phyloP scores from a whole-genome alignment of 2,329 filamentous ascomycete species.

The Rutstroemia sydowiana region DNA sequence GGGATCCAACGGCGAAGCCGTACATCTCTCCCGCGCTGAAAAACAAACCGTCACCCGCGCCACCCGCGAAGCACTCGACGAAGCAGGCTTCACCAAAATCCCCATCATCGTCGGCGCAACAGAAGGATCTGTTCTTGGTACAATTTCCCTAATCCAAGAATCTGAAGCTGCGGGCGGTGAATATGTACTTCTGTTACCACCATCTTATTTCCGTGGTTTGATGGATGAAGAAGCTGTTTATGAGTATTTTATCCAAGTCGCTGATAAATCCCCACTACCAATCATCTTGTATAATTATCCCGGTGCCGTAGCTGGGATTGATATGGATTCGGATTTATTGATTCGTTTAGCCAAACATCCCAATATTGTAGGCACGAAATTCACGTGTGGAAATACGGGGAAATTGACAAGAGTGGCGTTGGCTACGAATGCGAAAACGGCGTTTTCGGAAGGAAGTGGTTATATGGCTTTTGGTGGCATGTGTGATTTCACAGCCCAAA shows the following conservation, averaged over 20 bases:
- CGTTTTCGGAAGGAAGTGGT: slow-evolving; percentile 48
- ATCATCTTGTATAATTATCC: slow-evolving; percentile 88
- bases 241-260: slow-evolving; percentile 59
- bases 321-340: slow-evolving; percentile 83
- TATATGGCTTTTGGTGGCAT: slow-evolving; percentile 87
- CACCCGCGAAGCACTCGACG: slow-evolving; percentile 74
- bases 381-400: slow-evolving; percentile 85
- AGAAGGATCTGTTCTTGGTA: slow-evolving; percentile 73
- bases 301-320: slow-evolving; percentile 76
- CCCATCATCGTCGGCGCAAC: slow-evolving; percentile 78
- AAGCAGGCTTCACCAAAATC: slow-evolving; percentile 66
- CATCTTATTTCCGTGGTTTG: slow-evolving; percentile 76
- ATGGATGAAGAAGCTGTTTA: slow-evolving; percentile 63
- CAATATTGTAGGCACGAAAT: slow-evolving; percentile 84
- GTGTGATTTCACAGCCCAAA: slow-evolving; percentile 81
- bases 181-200: slow-evolving; percentile 71
- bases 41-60: slow-evolving; percentile 68
- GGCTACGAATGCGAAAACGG: slow-evolving; percentile 64
- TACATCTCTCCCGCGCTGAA: slow-evolving; percentile 73
- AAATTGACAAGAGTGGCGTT: slow-evolving; percentile 78
- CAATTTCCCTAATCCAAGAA: slow-evolving; percentile 66
- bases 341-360: slow-evolving; percentile 71
- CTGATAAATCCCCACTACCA: slow-evolving; percentile 68
- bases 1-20: slow-evolving; percentile 87
- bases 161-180: slow-evolving; percentile 65